Evolutionary conservation across 495 filamentous ascomycete species (phyloP), one percentile per base, ranked within the genome.

Genomic region (Sporormia fimetaria): DNA sequence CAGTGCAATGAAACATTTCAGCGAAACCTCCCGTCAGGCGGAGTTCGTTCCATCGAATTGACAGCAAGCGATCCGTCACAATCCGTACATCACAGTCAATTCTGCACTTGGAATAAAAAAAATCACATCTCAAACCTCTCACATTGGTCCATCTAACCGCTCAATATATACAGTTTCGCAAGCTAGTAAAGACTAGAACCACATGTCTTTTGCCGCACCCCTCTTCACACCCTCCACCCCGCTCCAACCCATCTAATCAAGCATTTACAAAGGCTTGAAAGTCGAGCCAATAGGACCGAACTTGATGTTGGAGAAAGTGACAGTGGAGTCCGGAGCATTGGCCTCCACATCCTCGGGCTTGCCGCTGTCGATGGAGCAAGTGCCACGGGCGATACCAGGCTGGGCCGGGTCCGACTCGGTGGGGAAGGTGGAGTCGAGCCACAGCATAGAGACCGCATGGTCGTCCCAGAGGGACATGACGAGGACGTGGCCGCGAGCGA

Each of bases 381-480:
- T 69, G 35, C 83, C 83, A 59, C 83, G 80, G 51, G 68, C 68
- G 37, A 73, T 69, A 60, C 83, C 83, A 23, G 79, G 78, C 8
- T 52, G 54, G 42, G 66, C 66, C 26, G 69, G 62, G 12, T 67
- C 66, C 2, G 60, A 35, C 31, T 51, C 47, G 28, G 47, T 51
- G 36, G 47, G 47, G 41, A 44, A 51, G 36, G 47, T 51, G 15
- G 47, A 51, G 41, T 51, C 47, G 47, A 90, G 77, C 83, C 83
- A 88, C 53, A 81, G 71, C 83, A 87, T 88, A 67, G 83, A 71
- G 64, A 70, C 65, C 14, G 68, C 61, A 63, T 87, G 74, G 66
- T 86, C 82, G 55, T 83, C 79, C 82, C 82, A 86, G 57, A 86
- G 57, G 52, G 74, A 79, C 72, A 87, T 71, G 61, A 81, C 79